Base-by-base conservation (phyloP, 2,329 filamentous ascomycete genomes). In the Colletotrichum gigasporum region DNA sequence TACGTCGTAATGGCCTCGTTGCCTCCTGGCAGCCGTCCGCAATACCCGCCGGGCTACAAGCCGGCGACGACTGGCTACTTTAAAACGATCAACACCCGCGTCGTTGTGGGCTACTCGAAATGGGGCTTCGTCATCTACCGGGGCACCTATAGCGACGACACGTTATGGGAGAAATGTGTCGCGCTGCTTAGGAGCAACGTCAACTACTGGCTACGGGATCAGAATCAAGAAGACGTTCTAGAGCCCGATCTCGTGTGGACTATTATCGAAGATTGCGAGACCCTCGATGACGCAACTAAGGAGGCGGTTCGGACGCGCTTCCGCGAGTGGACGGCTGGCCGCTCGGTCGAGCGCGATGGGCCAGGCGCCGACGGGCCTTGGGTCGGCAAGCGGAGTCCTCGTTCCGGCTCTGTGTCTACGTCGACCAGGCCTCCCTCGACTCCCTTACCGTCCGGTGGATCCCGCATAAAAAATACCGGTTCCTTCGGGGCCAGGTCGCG, bases 91-190 rank as follows among this genome's bases (percentile, higher is more conserved):
- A 24, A 51, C 30, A 28, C 10, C 10, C 30, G 41, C 20, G 18
- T 44, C 41, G 16, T 3, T 7, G 22, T 22, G 7, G 35, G 61
- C 37, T 61, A 55, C 56, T 50, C 60, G 18, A 50, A 50, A 44
- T 67, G 57, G 63, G 66, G 66, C 16, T 69, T 63, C 42, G 39
- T 57, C 28, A 51, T 63, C n/a, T 67, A 65, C 26, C 59, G 63
- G 11, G 62, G 61, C 57, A 64, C 62, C 11, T 69, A 67, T 42
- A 22, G 42, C 8, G 65, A 69, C 32, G 57, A 67, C 32, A 57
- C 18, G 1, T 47, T 48, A 20, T 69, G 59, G 63, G 35, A 32
- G 3, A 56, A 54, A 12, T 64, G 50, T 16, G 22, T 53, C 7
- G 9, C 16, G 3, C 55, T 55, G 8, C 24, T 60, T 32, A 45